Conservation (phyloP, 306 rosid species). For the Vigna hirtella region DNA sequence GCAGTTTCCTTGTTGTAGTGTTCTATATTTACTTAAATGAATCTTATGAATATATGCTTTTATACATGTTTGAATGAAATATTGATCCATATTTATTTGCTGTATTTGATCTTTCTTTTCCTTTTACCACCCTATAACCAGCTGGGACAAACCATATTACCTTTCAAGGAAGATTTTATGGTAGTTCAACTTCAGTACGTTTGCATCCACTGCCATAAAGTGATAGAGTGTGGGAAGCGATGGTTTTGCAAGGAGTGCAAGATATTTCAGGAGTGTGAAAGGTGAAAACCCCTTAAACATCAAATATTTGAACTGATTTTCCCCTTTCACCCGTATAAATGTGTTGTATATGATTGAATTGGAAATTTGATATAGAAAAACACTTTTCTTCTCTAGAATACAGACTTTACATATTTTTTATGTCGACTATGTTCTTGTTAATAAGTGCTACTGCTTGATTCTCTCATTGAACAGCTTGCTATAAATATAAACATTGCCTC, state of each 20-base stretch:
- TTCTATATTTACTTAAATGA: not conserved
- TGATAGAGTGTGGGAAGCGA: conserved; percentile 59
- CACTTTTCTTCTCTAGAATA: not conserved
- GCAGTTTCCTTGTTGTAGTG: no score
- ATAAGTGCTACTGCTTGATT: no score
- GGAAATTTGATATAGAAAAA: no score
- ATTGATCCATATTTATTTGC: conserved; percentile 1
- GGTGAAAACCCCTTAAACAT: conserved; percentile 44
- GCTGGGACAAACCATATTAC: conserved; percentile 60
- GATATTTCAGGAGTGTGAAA: conserved; percentile 67
- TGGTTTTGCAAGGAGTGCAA: conserved; percentile 71
- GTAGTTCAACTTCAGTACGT: conserved; percentile 60
- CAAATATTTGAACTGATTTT: not conserved
- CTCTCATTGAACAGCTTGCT: no score
- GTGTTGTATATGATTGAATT: no score
- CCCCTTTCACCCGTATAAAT: not conserved
- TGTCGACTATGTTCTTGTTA: no score
- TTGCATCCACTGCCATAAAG: conserved; percentile 60
- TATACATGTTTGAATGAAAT: conserved; percentile 9
- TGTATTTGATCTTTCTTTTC: conserved; percentile 34
- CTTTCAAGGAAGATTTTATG: conserved; percentile 62
- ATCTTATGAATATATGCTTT: conserved; percentile 16
- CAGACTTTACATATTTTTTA: no score
- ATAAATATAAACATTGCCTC: no score
- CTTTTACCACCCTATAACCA: not conserved